These are phyloP conservation scores for Penicillium cosmopolitanum DNA, from an alignment of 495 filamentous ascomycete species.

Conservation along the genomic window DNA sequence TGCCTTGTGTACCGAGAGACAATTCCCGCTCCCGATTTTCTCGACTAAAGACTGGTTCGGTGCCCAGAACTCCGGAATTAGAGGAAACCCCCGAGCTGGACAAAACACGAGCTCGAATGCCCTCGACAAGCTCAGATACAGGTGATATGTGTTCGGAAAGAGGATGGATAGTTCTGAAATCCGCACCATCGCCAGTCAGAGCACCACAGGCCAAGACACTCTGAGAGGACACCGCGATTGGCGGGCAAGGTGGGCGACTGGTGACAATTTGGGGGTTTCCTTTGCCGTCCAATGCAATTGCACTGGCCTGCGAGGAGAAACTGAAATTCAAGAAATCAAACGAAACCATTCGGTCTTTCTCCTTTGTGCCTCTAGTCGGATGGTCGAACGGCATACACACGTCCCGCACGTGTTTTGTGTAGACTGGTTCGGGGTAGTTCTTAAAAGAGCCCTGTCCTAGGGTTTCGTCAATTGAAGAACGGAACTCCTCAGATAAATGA, in stretches of 20 bases:
- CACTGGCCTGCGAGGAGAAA: conserved; percentile 61
- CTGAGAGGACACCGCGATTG: conserved; percentile 50
- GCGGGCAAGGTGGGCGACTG: conserved; percentile 61
- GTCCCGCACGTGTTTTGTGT: conserved; percentile 54
- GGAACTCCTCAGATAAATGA: conserved; percentile 45
- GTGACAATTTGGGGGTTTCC: conserved; percentile 67
- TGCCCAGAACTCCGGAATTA: conserved; percentile 6
- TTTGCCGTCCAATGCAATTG: conserved; percentile 69
- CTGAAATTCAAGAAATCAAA: conserved; percentile 83
- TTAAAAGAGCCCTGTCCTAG: conserved; percentile 46
- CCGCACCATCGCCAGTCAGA: conserved; percentile 25
- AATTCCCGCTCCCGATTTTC: conserved; percentile 45
- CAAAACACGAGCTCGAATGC: conserved; percentile 33
- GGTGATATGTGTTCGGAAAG: conserved; percentile 32
- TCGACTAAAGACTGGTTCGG: conserved; percentile 46
- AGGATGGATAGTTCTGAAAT: conserved; percentile 40
- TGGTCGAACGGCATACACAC: conserved; percentile 50
- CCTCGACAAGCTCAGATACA: conserved; percentile 35
- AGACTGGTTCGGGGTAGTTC: conserved; percentile 47
- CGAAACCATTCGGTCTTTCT: conserved; percentile 71
- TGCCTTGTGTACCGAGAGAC: conserved; percentile 30
- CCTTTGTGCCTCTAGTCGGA: conserved; percentile 44
- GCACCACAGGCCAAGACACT: conserved; percentile 43
- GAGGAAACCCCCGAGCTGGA: conserved; percentile 21
- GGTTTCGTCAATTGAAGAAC: conserved; percentile 44